A percentile compares a stretch with the other conserved stretches of the same genome.
phyloP scores from a whole-genome alignment of 306 rosid genomes.

The Cucurbita ficifolia region DNA sequence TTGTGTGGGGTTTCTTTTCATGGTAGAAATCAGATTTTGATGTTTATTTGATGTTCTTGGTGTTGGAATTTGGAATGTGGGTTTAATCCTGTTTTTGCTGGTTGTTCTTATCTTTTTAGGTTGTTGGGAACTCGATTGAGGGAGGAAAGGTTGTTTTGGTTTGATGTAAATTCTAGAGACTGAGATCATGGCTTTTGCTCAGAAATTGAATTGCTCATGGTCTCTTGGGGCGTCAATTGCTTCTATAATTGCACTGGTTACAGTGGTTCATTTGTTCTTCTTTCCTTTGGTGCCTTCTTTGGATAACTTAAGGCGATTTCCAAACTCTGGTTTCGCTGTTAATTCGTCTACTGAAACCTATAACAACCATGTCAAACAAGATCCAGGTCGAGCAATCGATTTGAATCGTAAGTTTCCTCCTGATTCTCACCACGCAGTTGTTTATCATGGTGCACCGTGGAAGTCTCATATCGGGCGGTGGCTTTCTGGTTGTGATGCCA shows the following conservation, averaged over 20 bases:
- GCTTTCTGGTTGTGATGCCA: slow-evolving; percentile 70
- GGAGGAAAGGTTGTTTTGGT: background rate
- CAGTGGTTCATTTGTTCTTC: slow-evolving; percentile 59
- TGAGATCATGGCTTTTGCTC: slow-evolving; percentile 41
- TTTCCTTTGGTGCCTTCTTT: slow-evolving; percentile 67
- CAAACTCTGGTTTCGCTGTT: slow-evolving; percentile 30
- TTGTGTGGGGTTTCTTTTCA: background rate
- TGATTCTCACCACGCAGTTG: slow-evolving; percentile 50
- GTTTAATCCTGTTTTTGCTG: background rate
- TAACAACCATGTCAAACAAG: slow-evolving; percentile 12
- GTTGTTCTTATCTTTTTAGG: background rate
- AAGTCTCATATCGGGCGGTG: slow-evolving; percentile 76
- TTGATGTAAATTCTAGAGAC: background rate
- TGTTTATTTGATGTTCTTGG: background rate
- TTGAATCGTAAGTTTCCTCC: slow-evolving; percentile 38
- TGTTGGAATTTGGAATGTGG: background rate
- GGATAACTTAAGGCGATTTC: slow-evolving; percentile 44
- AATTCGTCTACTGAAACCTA: slow-evolving; percentile 24
- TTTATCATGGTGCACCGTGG: slow-evolving; percentile 79
- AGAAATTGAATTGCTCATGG: slow-evolving; percentile 62
- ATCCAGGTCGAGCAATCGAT: slow-evolving; percentile 19
- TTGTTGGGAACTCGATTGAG: background rate
- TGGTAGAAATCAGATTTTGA: background rate
- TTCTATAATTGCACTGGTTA: slow-evolving; percentile 47
- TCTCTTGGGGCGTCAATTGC: slow-evolving; percentile 47